These are phyloP conservation scores for Ascoidea tarda DNA, from an alignment of 805 yeast genomes.

Conservation along the genomic window DNA sequence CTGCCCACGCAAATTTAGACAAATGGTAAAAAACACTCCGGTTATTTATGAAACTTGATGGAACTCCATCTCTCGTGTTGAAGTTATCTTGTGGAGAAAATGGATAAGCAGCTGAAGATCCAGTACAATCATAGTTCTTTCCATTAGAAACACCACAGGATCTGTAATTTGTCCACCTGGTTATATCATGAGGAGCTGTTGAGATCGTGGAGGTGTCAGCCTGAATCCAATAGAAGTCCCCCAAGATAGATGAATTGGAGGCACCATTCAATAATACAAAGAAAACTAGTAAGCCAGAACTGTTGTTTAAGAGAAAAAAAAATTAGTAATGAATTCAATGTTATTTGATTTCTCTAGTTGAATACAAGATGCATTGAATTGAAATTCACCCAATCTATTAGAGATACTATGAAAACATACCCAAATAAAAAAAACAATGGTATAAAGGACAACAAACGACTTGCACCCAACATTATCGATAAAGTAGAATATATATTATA, in stretches of 20 bases:
- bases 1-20: conserved; percentile 52
- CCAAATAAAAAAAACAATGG: no score
- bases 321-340: no score
- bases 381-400: no score
- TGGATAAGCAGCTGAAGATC: conserved; percentile 53
- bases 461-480: no score
- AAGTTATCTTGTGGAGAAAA: conserved; percentile 67
- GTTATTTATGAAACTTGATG: conserved; percentile 34
- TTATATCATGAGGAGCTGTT: conserved; percentile 27
- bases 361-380: no score
- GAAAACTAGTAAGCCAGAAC: conserved; percentile 39
- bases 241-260: conserved; percentile 35
- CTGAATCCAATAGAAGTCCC: conserved; percentile 56
- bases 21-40: conserved; percentile 49
- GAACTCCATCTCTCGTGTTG: conserved; percentile 35
- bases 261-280: conserved; percentile 58
- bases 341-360: no score
- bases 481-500: no score
- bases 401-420: no score
- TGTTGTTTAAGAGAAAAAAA: not conserved
- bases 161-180: conserved; percentile 86
- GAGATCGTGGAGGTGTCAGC: conserved; percentile 49
- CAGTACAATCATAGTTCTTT: conserved; percentile 21
- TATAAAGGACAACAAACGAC: no score
- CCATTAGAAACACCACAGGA: conserved; percentile 28